phyloP scores from a whole-genome alignment of 495 filamentous ascomycete genomes.

The Hamigera avellanea region DNA sequence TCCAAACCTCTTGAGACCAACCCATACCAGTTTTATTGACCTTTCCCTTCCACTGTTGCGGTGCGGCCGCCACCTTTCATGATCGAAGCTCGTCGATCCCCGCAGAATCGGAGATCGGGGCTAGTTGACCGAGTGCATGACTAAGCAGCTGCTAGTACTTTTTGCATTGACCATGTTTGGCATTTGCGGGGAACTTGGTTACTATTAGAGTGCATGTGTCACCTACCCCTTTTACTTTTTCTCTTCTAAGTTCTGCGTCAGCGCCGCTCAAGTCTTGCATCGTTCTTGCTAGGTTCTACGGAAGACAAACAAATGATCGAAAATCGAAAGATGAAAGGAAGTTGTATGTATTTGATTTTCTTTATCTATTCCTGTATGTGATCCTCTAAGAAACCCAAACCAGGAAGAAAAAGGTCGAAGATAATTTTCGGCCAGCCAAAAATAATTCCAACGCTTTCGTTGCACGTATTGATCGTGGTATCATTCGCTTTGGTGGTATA shows the following conservation, averaged over 20 bases:
- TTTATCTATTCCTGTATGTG: constrained; percentile 9
- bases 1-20: too few relatives aligned
- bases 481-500: constrained; percentile 11
- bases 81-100: constrained; percentile 26
- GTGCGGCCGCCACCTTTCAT: not conserved
- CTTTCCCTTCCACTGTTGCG: too few relatives aligned
- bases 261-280: too few relatives aligned
- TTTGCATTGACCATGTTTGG: too few relatives aligned
- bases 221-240: not conserved
- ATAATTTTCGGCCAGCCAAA: constrained; percentile 11
- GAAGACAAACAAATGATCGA: too few relatives aligned
- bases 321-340: too few relatives aligned
- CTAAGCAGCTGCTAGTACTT: constrained; percentile 12
- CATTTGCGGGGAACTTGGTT: too few relatives aligned
- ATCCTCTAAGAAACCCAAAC: constrained; percentile 7
- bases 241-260: too few relatives aligned
- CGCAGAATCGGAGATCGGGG: constrained; percentile 14
- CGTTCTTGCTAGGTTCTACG: too few relatives aligned
- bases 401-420: constrained; percentile 7
- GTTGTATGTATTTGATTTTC: not conserved
- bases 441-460: constrained; percentile 3
- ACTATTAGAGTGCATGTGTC: too few relatives aligned
- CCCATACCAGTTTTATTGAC: too few relatives aligned
- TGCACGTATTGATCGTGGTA: constrained; percentile 21
- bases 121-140: constrained; percentile 9